Evolutionary conservation across 345 rosid species (phyloP).

Genomic region (Mangifera indica): DNA sequence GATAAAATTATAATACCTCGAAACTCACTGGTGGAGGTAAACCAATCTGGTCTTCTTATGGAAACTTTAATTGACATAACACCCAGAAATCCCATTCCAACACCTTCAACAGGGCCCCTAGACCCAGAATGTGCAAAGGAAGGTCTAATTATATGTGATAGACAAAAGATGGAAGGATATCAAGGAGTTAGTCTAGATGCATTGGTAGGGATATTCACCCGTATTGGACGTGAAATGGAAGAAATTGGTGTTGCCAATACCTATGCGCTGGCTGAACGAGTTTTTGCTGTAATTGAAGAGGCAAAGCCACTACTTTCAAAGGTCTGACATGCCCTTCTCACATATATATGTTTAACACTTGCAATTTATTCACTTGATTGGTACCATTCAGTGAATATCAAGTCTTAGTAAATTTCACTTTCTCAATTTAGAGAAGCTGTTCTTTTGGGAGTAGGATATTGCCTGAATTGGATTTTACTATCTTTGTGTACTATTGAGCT

Average conservation of each 20-base stretch:
- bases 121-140: conserved; percentile 74
- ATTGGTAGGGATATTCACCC: conserved; percentile 85
- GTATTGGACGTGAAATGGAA: conserved; percentile 85
- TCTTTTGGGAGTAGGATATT: not conserved
- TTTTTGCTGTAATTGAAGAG: conserved; percentile 75
- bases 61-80: conserved; percentile 93
- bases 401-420: not conserved
- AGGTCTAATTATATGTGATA: conserved; percentile 85
- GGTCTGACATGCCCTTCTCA: conserved; percentile 51
- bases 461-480: not conserved
- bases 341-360: not conserved
- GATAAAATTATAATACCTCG: conserved; percentile 86
- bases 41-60: conserved; percentile 98
- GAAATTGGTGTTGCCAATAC: conserved; percentile 67
- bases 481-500: not conserved
- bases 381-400: not conserved
- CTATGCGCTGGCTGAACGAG: conserved; percentile 72
- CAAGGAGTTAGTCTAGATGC: conserved; percentile 96
- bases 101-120: conserved; percentile 76
- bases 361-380: not conserved
- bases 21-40: conserved; percentile 88
- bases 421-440: not conserved
- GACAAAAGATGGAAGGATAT: conserved; percentile 79
- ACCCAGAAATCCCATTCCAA: conserved; percentile 83
- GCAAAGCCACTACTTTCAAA: conserved; percentile 83